A percentile compares a stretch with the other conserved stretches of the same genome.
Evolutionary conservation across 495 filamentous ascomycete genomes (phyloP).

Genomic region (Penicillium waksmanii): DNA sequence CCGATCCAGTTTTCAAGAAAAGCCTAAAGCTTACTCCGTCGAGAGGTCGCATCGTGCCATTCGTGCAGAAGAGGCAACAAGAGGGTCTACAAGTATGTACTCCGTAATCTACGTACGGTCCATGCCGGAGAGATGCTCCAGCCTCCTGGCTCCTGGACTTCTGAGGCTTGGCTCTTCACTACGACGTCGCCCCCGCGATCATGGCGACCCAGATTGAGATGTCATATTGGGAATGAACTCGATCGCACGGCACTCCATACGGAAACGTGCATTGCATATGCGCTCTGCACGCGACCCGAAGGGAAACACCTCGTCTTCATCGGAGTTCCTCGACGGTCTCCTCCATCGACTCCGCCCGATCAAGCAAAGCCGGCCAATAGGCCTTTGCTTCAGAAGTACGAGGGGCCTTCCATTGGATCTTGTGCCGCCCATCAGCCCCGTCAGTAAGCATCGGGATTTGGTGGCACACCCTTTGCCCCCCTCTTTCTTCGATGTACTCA

Average conservation of each 20-base stretch:
- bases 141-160: not conserved
- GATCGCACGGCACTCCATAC: conserved; percentile 28
- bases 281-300: conserved; percentile 29
- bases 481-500: not conserved
- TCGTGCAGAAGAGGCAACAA: not conserved
- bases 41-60: not conserved
- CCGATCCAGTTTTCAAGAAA: not conserved
- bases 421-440: conserved; percentile 3
- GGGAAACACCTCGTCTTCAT: conserved; percentile 8
- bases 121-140: not conserved
- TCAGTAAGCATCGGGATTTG: conserved; percentile 23
- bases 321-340: conserved; percentile 9
- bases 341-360: conserved; percentile 10
- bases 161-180: not conserved
- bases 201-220: conserved; percentile 15
- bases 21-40: conserved; percentile 3
- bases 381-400: conserved; percentile 19
- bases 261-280: conserved; percentile 34
- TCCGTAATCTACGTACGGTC: not conserved
- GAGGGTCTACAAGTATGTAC: not conserved
- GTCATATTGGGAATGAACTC: conserved; percentile 24
- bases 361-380: conserved; percentile 5
- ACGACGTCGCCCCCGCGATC: conserved; percentile 9
- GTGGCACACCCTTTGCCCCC: not conserved
- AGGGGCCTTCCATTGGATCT: conserved; percentile 2